phyloP scores from a whole-genome alignment of 352 stramenopile genomes.

The Phytopythium montanum region DNA sequence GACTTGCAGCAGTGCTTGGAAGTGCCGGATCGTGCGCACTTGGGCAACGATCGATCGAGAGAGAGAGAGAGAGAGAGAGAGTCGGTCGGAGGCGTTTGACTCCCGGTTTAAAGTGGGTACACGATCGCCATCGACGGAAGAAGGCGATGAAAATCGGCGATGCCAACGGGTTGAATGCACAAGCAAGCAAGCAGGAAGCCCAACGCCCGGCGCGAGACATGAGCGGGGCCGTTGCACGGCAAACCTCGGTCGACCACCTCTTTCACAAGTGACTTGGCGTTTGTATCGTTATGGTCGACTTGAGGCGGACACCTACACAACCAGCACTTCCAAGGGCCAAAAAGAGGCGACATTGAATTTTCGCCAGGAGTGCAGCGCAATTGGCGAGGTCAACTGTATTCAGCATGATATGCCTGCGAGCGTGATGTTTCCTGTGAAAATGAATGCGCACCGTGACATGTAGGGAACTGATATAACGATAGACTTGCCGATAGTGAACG shows the following conservation, averaged over 20 bases:
- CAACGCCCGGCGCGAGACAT: neutral
- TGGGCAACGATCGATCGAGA: too few species aligned
- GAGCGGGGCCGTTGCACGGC: neutral
- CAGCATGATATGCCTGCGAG: neutral
- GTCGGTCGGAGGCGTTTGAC: neutral
- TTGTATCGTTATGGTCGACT: neutral
- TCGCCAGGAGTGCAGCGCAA: neutral
- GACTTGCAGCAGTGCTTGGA: too few species aligned
- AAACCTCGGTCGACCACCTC: too few species aligned
- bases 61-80: too few species aligned
- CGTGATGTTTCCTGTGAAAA: neutral
- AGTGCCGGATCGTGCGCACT: too few species aligned
- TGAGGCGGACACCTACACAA: neutral
- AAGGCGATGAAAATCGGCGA: neutral
- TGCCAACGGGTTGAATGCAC: neutral
- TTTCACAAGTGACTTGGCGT: neutral
- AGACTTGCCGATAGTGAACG: too few species aligned
- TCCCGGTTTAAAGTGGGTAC: neutral
- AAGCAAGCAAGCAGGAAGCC: neutral
- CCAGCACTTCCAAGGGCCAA: neutral
- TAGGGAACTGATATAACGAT: neutral
- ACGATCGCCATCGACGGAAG: neutral
- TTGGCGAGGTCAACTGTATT: neutral
- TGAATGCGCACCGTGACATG: neutral
- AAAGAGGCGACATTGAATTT: neutral